phyloP scores from a whole-genome alignment of 2,329 filamentous ascomycete species.

The Alternaria angustiovoidea region DNA sequence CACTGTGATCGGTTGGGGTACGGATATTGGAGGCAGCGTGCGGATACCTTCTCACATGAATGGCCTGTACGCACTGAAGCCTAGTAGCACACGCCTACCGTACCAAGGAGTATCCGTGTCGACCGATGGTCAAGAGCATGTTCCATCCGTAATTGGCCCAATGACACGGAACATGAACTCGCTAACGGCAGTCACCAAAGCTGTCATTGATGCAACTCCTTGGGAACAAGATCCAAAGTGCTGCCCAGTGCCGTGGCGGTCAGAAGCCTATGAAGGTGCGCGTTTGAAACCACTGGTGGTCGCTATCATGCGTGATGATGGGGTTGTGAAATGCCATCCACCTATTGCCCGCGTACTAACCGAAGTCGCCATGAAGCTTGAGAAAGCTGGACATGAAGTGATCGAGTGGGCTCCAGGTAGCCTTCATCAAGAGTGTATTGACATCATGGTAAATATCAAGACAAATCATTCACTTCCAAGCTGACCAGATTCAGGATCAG shows the following conservation, averaged over 20 bases:
- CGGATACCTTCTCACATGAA: conserved; percentile 69
- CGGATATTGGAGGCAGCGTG: conserved; percentile 65
- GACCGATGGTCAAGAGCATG: conserved; percentile 70
- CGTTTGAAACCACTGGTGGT: conserved; percentile 59
- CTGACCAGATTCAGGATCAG: conserved; percentile 55
- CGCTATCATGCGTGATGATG: conserved; percentile 61
- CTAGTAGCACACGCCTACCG: conserved; percentile 63
- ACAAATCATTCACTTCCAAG: neutral
- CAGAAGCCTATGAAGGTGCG: conserved; percentile 53
- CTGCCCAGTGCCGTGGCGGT: conserved; percentile 60
- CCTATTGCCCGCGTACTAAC: conserved; percentile 59
- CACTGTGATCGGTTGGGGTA: conserved; percentile 65
- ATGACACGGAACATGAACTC: conserved; percentile 63
- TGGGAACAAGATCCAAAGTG: conserved; percentile 63
- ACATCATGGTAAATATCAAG: conserved; percentile 57
- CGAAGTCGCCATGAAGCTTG: conserved; percentile 50
- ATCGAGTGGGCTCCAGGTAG: conserved; percentile 61
- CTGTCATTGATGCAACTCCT: conserved; percentile 58
- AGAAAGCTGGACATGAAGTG: conserved; percentile 62
- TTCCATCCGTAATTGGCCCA: conserved; percentile 69
- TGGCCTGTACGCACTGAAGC: conserved; percentile 64
- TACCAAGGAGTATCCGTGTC: conserved; percentile 68
- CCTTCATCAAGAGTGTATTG: conserved; percentile 64
- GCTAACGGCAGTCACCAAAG: conserved; percentile 59
- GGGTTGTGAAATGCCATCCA: conserved; percentile 64